phyloP scores from a whole-genome alignment of 2,329 filamentous ascomycete genomes.

The Colletotrichum sp. region DNA sequence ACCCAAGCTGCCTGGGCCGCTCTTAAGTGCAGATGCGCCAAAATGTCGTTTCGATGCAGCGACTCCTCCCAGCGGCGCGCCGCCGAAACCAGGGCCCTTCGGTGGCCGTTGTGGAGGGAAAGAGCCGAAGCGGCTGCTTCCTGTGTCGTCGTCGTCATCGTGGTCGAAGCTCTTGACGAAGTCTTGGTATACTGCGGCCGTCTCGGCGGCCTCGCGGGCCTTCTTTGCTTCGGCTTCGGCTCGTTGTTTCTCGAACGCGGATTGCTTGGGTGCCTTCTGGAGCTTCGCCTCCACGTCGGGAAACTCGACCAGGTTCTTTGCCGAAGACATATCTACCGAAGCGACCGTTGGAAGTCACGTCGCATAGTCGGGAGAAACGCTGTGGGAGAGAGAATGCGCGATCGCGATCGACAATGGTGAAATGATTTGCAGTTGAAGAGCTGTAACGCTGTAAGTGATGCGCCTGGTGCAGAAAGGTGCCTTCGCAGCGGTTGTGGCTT shows the following conservation, averaged over 20 bases:
- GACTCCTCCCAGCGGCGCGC: slow-evolving; percentile 25
- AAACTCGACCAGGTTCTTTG: slow-evolving; percentile 61
- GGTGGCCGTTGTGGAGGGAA: background rate
- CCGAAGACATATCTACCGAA: slow-evolving; percentile 47
- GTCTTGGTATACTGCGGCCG: slow-evolving; percentile 83
- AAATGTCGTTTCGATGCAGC: slow-evolving; percentile 67
- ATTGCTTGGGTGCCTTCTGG: slow-evolving; percentile 81
- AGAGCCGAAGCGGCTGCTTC: slow-evolving; percentile 20
- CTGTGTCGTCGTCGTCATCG: slow-evolving; percentile 56
- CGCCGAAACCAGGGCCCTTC: slow-evolving; percentile 30
- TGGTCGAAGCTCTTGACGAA: slow-evolving; percentile 82
- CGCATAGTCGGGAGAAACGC: background rate
- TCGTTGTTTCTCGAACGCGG: slow-evolving; percentile 86
- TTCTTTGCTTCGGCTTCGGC: slow-evolving; percentile 91
- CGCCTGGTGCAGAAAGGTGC: background rate
- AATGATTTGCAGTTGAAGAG: background rate
- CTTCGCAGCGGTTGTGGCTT: background rate
- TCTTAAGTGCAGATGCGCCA: slow-evolving; percentile 59
- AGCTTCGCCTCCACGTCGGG: slow-evolving; percentile 80
- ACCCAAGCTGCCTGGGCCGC: slow-evolving; percentile 68
- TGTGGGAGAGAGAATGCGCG: background rate
- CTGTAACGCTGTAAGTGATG: background rate
- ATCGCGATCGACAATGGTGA: background rate
- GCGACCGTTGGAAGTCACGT: background rate
- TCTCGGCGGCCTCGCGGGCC: slow-evolving; percentile 83